phyloP scores from a whole-genome alignment of 352 stramenopile species.

The Globisporangium parvum region DNA sequence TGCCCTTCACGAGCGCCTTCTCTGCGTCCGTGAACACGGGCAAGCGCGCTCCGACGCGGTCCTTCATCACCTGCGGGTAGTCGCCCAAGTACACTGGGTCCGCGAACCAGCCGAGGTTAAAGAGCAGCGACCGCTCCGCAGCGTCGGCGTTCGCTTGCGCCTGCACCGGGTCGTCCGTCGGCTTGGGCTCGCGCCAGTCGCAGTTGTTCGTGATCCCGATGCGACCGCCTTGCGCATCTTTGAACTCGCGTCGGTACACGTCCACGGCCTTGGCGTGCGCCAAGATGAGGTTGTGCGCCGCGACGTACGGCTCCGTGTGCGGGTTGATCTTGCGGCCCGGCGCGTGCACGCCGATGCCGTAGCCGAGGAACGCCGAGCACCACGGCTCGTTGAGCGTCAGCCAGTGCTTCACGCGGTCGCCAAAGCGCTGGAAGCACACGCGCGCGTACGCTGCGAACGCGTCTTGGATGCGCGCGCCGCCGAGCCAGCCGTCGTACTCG shows the following conservation, averaged over 20 bases:
- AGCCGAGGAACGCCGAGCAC: conserved; percentile 81
- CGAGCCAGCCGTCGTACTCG: conserved; percentile 68
- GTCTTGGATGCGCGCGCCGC: conserved; percentile 30
- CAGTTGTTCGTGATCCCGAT: conserved; percentile 91
- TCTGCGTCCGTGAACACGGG: conserved; percentile 87
- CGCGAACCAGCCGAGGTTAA: conserved; percentile 88
- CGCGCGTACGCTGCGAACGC: conserved; percentile 84
- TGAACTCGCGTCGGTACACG: conserved; percentile 83
- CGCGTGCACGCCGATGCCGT: conserved; percentile 81
- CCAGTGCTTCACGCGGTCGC: conserved; percentile 91
- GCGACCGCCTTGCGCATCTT: conserved; percentile 44
- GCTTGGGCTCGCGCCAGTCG: conserved; percentile 83
- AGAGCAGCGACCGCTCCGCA: conserved; percentile 76
- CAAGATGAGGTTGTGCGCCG: conserved; percentile 86
- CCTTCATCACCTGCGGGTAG: conserved; percentile 90
- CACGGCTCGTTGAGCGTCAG: conserved; percentile 93
- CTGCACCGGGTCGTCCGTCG: conserved; percentile 32
- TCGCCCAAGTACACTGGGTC: conserved; percentile 90
- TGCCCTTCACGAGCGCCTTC: conserved; percentile 70
- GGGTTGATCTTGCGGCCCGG: conserved; percentile 45
- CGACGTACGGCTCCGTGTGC: conserved; percentile 76
- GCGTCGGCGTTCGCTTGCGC: conserved; percentile 59
- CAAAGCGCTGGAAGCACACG: conserved; percentile 90
- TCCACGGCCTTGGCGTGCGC: conserved; percentile 82
- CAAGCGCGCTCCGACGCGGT: conserved; percentile 71